A percentile compares a stretch with the other conserved stretches of the same genome.
These are phyloP conservation scores for Kluyveromyces nonfermentans DNA, from an alignment of 805 yeast species.

Conservation along the genomic window DNA sequence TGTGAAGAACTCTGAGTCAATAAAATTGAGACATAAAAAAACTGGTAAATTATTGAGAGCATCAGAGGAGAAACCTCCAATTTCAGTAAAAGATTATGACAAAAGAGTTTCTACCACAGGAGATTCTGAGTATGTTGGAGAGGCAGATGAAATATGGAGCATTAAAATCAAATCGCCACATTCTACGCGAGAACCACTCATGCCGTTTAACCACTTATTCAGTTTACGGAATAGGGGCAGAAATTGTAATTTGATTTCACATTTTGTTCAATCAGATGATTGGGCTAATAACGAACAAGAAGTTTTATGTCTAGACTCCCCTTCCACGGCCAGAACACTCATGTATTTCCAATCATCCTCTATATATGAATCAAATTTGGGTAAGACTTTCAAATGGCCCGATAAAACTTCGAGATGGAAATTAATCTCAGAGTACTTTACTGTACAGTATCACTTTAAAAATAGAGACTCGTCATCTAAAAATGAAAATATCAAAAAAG, in stretches of 20 bases:
- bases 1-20: constrained; percentile 44
- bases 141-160: constrained; percentile 61
- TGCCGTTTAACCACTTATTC: constrained; percentile 37
- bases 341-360: constrained; percentile 61
- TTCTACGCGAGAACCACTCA: constrained; percentile 19
- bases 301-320: constrained; percentile 73
- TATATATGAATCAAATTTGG: constrained; percentile 28
- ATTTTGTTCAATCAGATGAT: constrained; percentile 61
- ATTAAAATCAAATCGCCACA: constrained; percentile 37
- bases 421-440: constrained; percentile 10
- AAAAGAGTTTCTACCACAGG: constrained; percentile 73
- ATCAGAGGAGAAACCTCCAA: constrained; percentile 66
- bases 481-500: not conserved
- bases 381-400: not conserved
- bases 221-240: constrained; percentile 58
- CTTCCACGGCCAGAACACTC: constrained; percentile 54
- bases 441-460: constrained; percentile 4
- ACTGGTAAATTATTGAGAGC: constrained; percentile 67
- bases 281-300: constrained; percentile 86
- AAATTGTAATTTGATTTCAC: constrained; percentile 66
- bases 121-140: constrained; percentile 50
- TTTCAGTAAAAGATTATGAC: constrained; percentile 84
- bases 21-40: constrained; percentile 59
- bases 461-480: not conserved
- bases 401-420: constrained; percentile 18